A percentile compares a stretch with the other conserved stretches of the same genome.
These are phyloP conservation scores for Microbotryomycetes sp. DNA, from an alignment of 1,284 basidiomycete genomes.

Conservation along the genomic window DNA sequence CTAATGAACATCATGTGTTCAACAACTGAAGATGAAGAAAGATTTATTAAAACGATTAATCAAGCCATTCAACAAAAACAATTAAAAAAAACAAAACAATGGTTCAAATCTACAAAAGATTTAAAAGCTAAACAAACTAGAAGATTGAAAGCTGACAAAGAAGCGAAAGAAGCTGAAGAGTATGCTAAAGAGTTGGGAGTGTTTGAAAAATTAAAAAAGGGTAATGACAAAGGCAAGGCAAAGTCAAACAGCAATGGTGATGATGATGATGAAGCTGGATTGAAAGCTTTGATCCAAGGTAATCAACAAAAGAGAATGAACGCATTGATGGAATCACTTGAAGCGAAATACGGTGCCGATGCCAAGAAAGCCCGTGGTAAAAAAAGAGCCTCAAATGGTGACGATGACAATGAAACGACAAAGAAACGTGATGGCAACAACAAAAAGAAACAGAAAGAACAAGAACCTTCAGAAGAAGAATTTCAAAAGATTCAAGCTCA, in stretches of 20 bases:
- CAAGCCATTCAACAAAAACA: conserved; percentile 56
- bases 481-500: conserved; percentile 59
- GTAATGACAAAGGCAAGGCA: conserved; percentile 53
- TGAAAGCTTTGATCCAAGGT: conserved; percentile 76
- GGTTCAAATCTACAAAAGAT: conserved; percentile 65
- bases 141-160: conserved; percentile 50
- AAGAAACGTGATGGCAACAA: conserved; percentile 50
- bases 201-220: conserved; percentile 71
- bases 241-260: conserved; percentile 38
- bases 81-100: conserved; percentile 55
- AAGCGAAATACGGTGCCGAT: conserved; percentile 60
- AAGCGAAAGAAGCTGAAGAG: conserved; percentile 77
- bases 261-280: conserved; percentile 57
- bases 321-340: conserved; percentile 51
- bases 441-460: conserved; percentile 42
- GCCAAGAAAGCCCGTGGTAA: conserved; percentile 37
- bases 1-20: conserved; percentile 80
- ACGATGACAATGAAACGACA: conserved; percentile 41
- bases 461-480: conserved; percentile 58
- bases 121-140: conserved; percentile 66
- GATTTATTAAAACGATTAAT: conserved; percentile 67
- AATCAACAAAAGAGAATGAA: conserved; percentile 67
- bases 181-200: conserved; percentile 82
- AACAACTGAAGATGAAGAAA: conserved; percentile 62
- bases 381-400: conserved; percentile 45